Conservation (phyloP, 768 basidiomycete genomes). For the Terana coerulea region DNA sequence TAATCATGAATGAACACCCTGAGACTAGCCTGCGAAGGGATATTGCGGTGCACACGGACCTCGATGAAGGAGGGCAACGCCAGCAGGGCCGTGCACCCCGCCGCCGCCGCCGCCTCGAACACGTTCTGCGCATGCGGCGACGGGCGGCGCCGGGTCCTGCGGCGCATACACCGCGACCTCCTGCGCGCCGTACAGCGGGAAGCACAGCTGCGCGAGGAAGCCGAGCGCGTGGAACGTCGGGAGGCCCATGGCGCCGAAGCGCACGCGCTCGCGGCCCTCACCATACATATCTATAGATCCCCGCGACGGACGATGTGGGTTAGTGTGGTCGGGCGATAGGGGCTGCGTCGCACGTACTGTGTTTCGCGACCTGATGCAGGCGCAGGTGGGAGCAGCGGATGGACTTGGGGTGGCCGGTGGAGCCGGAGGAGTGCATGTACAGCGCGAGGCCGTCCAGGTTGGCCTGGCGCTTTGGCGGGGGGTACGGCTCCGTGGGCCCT, state of each 20-base stretch:
- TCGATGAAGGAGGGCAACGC: constrained; percentile 17
- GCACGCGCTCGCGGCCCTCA: background rate
- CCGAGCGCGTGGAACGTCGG: constrained; percentile 13
- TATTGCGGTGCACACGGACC: constrained; percentile 1
- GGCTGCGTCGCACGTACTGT: background rate
- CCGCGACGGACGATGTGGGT: too few species aligned
- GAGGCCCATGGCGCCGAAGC: constrained; percentile 8
- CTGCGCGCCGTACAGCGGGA: constrained; percentile 7
- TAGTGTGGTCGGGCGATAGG: too few species aligned
- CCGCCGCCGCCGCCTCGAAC: constrained; percentile 4
- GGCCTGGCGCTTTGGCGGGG: background rate
- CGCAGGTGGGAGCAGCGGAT: constrained; percentile 22
- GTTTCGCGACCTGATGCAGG: constrained; percentile 4
- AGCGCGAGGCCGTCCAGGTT: constrained; percentile 16
- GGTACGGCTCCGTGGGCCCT: constrained; percentile 6
- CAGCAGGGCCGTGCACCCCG: constrained; percentile 6
- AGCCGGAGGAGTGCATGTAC: constrained; percentile 48
- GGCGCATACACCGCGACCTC: constrained; percentile 9
- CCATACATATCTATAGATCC: too few species aligned
- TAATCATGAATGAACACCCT: background rate
- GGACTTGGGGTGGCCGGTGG: constrained; percentile 43
- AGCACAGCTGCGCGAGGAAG: constrained; percentile 3
- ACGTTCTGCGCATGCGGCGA: constrained; percentile 15
- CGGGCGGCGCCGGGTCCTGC: constrained; percentile 10
- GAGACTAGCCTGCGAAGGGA: background rate